Conservation (phyloP, 371 early-diverging fungal genomes). For the Chytridium lagenaria region DNA sequence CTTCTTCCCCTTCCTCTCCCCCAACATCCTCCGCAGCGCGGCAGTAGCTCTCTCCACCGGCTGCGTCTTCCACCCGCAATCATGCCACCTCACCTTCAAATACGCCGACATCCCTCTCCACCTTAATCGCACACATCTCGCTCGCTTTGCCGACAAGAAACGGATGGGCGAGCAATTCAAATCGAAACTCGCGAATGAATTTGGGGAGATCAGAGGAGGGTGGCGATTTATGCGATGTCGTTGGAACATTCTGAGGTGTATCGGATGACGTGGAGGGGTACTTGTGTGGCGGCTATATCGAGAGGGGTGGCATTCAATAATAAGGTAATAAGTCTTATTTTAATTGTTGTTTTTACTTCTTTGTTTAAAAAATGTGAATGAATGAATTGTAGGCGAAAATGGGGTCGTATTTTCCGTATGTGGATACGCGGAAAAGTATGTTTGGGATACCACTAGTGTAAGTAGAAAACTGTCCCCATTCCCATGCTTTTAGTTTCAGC, state of each 20-base stretch:
- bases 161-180: conserved; percentile 23
- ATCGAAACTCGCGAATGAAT: conserved; percentile 19
- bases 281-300: background rate
- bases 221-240: conserved; percentile 23
- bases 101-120: conserved; percentile 34
- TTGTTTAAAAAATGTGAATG: too few species aligned
- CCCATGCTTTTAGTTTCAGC: too few species aligned
- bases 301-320: conserved; percentile 29
- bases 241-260: conserved; percentile 27
- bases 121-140: conserved; percentile 24
- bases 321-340: conserved; percentile 10
- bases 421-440: conserved; percentile 8
- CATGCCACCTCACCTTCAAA: conserved; percentile 16
- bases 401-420: conserved; percentile 27
- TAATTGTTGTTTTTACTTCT: background rate
- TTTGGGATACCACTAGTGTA: conserved; percentile 29
- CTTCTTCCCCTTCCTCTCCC: conserved; percentile 34
- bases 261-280: conserved; percentile 29
- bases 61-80: conserved; percentile 15
- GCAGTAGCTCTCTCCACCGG: conserved; percentile 32
- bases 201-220: conserved; percentile 21
- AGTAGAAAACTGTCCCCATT: too few species aligned
- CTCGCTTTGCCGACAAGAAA: conserved; percentile 24
- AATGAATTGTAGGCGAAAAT: conserved; percentile 31
- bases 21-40: conserved; percentile 20